Evolutionary conservation across 2,329 filamentous ascomycete species (phyloP), one percentile per base, ranked within the genome.

Genomic region (Akanthomyces uredinophilus): DNA sequence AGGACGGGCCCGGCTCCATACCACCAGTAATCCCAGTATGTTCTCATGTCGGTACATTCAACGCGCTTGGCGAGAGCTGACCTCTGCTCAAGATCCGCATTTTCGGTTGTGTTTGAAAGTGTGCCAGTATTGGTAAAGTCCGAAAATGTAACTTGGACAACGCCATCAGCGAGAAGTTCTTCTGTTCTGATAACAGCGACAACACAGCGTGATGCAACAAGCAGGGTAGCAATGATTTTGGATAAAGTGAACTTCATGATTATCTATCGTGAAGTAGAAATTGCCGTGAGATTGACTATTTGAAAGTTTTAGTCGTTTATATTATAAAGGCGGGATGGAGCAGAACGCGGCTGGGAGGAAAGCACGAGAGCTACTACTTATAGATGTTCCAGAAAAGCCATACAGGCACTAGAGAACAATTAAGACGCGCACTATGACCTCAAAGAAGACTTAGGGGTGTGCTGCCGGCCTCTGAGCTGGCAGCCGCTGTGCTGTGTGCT

Each of bases 21-120:
- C 55, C 55, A 58, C 55, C 55, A 58, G 43, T 46, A 49, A 13
- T 58, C 43, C 43, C n/a, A 58, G 24, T 27, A 37, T 6, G 55
- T 58, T 6, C 11, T 18, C 7, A 29, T 10, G 29, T 49, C 35
- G 5, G 2, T 14, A 13, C 27, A 58, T n/a, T 58, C 32, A 20
- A 29, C 14, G 14, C 7, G 16, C 35, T 16, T 24, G 20, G 8
- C 27, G 1, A 29, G 4, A 3, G 20, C 16, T 7, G 47, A 3
- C 3, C 14, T 18, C 24, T 29, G 14, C 18, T 20, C 22, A 22
- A 13, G 24, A 1, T 11, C 7, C 22, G 22, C 22, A 10, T 22
- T 14, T 6, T 13, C 13, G 32, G 32, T 13, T 1, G 8, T 13
- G 49, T 52, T 35, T n/a, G 18, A 3, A 10, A 37, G 16, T 24